Evolutionary conservation across 2,329 filamentous ascomycete species (phyloP).

Genomic region (Apiospora malaysiana): DNA sequence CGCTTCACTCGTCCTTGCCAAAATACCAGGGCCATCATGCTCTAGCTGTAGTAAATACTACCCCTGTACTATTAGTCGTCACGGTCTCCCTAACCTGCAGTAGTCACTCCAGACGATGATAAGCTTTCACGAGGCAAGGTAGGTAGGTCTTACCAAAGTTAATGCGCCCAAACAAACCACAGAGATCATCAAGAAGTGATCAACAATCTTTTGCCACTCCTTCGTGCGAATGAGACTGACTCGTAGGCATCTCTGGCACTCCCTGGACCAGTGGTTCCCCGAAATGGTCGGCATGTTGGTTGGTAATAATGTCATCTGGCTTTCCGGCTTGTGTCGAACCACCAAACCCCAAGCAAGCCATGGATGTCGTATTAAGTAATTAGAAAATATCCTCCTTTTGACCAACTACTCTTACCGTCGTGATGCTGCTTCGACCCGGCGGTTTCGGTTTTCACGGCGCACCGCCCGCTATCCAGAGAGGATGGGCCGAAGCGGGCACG

Average conservation of each 20-base stretch:
- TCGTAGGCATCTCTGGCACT: background rate
- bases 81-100: no score
- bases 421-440: slow-evolving; percentile 2
- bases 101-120: background rate
- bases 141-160: background rate
- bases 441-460: background rate
- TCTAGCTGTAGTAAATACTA: background rate
- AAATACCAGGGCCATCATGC: background rate
- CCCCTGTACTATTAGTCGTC: background rate
- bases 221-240: background rate
- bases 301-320: background rate
- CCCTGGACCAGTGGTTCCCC: background rate
- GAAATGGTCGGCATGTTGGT: background rate
- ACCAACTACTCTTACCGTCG: background rate
- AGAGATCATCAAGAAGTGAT: background rate
- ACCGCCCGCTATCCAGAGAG: background rate
- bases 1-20: background rate
- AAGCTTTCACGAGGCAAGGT: background rate
- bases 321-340: background rate
- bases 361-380: background rate
- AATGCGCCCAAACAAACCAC: background rate
- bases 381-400: no score
- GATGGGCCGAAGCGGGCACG: no score
- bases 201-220: background rate
- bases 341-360: background rate